Percentiles rank a stretch among this genome's conserved stretches.
Evolutionary conservation across 192 early-diverging fungal genomes (phyloP).

Genomic region (Coemansia sp.): DNA sequence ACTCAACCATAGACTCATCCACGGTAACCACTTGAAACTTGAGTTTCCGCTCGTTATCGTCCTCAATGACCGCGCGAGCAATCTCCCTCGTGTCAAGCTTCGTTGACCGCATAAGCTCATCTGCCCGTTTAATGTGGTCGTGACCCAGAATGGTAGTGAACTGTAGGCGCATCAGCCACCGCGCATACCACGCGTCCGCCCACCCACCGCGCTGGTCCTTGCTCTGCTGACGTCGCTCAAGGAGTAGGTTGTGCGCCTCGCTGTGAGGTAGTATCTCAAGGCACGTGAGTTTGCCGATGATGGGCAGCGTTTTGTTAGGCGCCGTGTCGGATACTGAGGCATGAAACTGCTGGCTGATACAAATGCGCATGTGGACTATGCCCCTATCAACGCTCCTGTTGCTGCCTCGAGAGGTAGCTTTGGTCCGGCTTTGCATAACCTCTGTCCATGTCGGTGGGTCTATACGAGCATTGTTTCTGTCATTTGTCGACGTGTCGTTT

Average conservation of each 20-base stretch:
- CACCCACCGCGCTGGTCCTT: slow-evolving; percentile 7
- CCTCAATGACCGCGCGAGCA: not conserved
- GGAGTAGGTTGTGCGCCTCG: slow-evolving; percentile 7
- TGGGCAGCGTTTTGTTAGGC: not conserved
- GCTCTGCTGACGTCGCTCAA: not conserved
- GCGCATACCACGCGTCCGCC: slow-evolving; percentile 27
- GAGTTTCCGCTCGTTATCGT: not conserved
- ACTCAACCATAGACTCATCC: slow-evolving; percentile 15
- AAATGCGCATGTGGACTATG: not conserved
- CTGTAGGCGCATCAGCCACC: slow-evolving; percentile 23
- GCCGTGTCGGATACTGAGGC: not conserved
- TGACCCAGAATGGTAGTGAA: slow-evolving; percentile 15
- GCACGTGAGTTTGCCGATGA: slow-evolving; percentile 13
- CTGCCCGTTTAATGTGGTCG: slow-evolving; percentile 6
- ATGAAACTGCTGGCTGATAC: slow-evolving; percentile 6
- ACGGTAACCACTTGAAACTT: slow-evolving; percentile 16
- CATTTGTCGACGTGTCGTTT: not conserved
- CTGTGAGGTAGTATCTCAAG: slow-evolving; percentile 14
- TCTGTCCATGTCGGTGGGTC: slow-evolving; percentile 26
- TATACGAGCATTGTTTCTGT: not conserved
- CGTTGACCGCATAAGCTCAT: not conserved
- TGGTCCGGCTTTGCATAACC: slow-evolving; percentile 23
- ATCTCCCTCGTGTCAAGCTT: slow-evolving; percentile 1
- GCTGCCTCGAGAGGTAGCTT: not conserved
- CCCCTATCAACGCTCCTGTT: not conserved